Evolutionary conservation across 148 eudicot genomes (phyloP).

Genomic region (Rhododendron ovatum): DNA sequence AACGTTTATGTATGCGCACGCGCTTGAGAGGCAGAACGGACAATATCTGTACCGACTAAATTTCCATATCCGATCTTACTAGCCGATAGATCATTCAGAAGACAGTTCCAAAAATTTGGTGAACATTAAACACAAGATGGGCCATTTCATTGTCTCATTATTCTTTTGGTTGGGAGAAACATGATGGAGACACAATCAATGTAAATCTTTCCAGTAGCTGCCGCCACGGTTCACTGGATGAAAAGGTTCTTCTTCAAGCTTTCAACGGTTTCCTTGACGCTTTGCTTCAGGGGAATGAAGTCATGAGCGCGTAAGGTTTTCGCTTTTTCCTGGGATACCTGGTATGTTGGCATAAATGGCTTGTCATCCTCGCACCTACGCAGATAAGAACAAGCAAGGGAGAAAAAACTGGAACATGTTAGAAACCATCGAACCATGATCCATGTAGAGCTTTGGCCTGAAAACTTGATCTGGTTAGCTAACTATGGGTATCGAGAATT

Average conservation of each 20-base stretch:
- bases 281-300: background rate
- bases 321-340: background rate
- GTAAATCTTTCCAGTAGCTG: background rate
- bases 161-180: background rate
- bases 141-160: background rate
- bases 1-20: too few relatives aligned
- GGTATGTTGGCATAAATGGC: background rate
- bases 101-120: background rate
- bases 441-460: too few relatives aligned
- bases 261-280: background rate
- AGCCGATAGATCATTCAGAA: too few relatives aligned
- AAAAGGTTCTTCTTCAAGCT: background rate
- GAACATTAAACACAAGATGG: background rate
- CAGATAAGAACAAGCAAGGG: background rate
- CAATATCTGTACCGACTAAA: too few relatives aligned
- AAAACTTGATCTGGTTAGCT: too few relatives aligned
- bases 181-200: background rate
- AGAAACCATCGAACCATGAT: background rate
- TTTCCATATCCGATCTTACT: background rate
- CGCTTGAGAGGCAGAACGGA: too few relatives aligned
- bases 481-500: too few relatives aligned
- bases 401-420: background rate
- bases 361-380: background rate
- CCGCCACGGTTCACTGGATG: background rate
- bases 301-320: background rate